A percentile compares a stretch with the other conserved stretches of the same genome.
phyloP scores from a whole-genome alignment of 2,329 filamentous ascomycete genomes.

The Teratosphaeria destructans region DNA sequence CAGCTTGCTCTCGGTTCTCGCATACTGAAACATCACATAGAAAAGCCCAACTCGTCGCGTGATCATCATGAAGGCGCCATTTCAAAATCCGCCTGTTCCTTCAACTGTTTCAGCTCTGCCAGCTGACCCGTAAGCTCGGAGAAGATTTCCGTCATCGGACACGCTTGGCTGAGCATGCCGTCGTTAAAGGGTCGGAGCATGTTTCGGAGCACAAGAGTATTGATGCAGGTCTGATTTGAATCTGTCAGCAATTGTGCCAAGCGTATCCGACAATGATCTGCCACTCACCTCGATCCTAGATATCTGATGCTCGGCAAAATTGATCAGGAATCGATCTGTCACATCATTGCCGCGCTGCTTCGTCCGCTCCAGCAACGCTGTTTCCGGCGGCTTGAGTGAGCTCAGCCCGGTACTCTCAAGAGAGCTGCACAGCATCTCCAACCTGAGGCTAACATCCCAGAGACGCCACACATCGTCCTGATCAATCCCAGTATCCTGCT shows the following conservation, averaged over 20 bases:
- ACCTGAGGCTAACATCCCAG: constrained; percentile 76
- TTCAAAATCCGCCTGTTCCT: constrained; percentile 7
- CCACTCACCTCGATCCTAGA: constrained; percentile 80
- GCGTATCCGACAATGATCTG: background rate
- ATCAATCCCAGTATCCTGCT: constrained; percentile 59
- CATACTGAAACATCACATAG: background rate
- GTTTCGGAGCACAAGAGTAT: constrained; percentile 68
- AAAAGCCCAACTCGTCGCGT: background rate
- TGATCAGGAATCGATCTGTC: constrained; percentile 76
- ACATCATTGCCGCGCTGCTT: constrained; percentile 68
- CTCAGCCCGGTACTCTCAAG: constrained; percentile 60
- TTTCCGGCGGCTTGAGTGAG: constrained; percentile 67
- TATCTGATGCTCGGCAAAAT: constrained; percentile 90
- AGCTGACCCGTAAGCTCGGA: constrained; percentile 51
- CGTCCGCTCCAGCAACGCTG: constrained; percentile 66
- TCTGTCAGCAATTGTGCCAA: background rate
- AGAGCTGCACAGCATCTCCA: constrained; percentile 87
- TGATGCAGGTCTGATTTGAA: constrained; percentile 60
- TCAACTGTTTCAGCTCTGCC: constrained; percentile 46
- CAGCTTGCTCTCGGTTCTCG: background rate
- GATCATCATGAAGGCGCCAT: constrained; percentile 4
- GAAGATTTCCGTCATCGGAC: constrained; percentile 66
- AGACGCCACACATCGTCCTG: constrained; percentile 79
- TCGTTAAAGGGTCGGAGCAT: constrained; percentile 61
- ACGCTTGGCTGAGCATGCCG: constrained; percentile 61